Base-by-base conservation (phyloP, 768 basidiomycete species). In the Cubamyces sp. region DNA sequence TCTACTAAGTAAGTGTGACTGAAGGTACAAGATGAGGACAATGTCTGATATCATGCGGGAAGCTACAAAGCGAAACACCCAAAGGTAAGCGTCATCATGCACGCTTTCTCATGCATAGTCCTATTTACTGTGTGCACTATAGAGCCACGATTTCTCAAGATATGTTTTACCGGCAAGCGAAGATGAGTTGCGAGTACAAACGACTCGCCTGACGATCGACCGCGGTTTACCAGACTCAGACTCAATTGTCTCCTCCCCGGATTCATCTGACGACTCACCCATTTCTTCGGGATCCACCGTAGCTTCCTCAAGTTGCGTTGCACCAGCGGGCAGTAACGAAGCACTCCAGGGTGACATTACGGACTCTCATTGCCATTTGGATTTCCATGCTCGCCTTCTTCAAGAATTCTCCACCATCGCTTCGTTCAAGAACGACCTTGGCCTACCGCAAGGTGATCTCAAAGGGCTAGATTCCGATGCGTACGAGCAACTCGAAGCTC, bases 61-160 rank as follows among this genome's bases (percentile, higher is more conserved):
- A 61, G 60, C 48, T 61, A 43, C 54, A 61, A 61, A 12, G 26
- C 40, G 5, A 21, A 50, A 26, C 50, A 56, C 19, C 60, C 54
- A 3, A 55, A 11, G 21, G 60, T 61, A 14, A 34, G 47, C 34
- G 5, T 34, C 34, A 9, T 34, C 42, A 11, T 28, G 3, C 18
- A 3, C 1, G 7, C 3, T 25, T 3, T 1, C 5, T 11, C 3
- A n/a, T 41, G 15, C 18, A 11, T 30, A 8, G 30, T 21, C 7
- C 11, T 37, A 8, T 18, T 34, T 9, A 18, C n/a, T 26, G 12
- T 19, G 12, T 18, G n/a, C 23, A 0, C 1, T 49, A 3, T 26
- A 69, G 66, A 41, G 60, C 43, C 61, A 69, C 48, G 68, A 63
- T n/a, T 69, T 58, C 48, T 52, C 64, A 1, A 66, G 68, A 26